Evolutionary conservation across 768 basidiomycete species (phyloP), one percentile per base, ranked within the genome.

Genomic region (Trametes punicea): DNA sequence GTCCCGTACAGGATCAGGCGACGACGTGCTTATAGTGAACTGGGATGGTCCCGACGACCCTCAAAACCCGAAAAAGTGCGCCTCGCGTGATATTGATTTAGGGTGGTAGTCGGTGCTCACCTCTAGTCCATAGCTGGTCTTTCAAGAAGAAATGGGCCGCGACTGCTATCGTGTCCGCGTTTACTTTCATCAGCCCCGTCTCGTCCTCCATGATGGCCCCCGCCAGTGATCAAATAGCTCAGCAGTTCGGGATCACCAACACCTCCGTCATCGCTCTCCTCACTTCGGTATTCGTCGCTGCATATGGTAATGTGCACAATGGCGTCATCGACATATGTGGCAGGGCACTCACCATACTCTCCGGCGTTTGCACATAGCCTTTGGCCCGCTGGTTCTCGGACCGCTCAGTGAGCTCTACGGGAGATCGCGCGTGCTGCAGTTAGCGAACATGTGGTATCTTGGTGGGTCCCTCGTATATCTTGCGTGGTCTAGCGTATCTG

Each of bases 161-260:
- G 0, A 86, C 84, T 0, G 60, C 77, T n/a, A 75, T 87, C 26
- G 81, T 87, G 0, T 87, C 87, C 0, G 73, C 75, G 0, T 89
- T 86, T 65, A 84, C 87, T 0, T 85, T 88, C 64, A 85, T 88
- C 31, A 76, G 74, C 6, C 85, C 87, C 0, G 73, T 89, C 0
- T 81, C 87, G 0, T 90, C 88, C 6, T 80, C 86, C 4, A 87
- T 88, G 81, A 73, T 88, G 5, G 83, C 88, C 0, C 88, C 88
- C 0, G 87, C 86, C 0, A 73, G 75, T 1, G 57, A 59, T 6
- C 76, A 81, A 53, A 62, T 90, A 2, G 83, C 73, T 1, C 52
- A 62, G 1, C 65, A 82, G 21, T 82, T 90, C 56, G 77, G 80
- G 0, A 75, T 88, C 26, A 81, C 76, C 6, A 82, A 66, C 63